Percentiles rank a stretch among this genome's conserved stretches.
Evolutionary conservation across 2,329 filamentous ascomycete species (phyloP).

Genomic region (Colletotrichum scovillei): DNA sequence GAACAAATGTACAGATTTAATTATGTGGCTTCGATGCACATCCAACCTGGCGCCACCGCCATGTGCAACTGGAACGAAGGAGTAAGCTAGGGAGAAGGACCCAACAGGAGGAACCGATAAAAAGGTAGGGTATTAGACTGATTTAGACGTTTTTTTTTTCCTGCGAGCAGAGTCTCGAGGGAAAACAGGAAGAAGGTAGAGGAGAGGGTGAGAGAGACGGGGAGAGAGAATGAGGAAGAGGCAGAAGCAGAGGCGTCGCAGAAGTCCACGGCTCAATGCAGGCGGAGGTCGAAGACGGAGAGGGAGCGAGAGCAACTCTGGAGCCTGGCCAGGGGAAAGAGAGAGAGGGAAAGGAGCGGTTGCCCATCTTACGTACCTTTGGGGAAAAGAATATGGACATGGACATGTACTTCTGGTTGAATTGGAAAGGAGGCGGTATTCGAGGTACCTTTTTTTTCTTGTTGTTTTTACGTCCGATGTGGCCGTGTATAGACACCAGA

Average conservation of each 20-base stretch:
- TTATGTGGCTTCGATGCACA: constrained; percentile 35
- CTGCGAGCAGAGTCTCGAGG: not conserved
- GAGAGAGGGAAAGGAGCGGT: no score
- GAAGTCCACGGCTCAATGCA: not conserved
- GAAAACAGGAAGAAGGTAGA: not conserved
- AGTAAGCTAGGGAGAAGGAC: constrained; percentile 15
- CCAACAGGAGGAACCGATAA: not conserved
- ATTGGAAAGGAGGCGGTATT: not conserved
- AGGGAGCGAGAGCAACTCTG: not conserved
- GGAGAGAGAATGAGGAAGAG: not conserved
- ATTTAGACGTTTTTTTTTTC: not conserved
- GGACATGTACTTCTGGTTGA: not conserved
- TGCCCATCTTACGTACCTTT: no score
- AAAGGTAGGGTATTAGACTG: not conserved
- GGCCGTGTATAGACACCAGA: not conserved
- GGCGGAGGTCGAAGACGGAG: not conserved
- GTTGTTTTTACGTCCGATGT: not conserved
- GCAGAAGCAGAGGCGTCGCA: not conserved
- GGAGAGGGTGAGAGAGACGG: not conserved
- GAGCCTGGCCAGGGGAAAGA: not conserved
- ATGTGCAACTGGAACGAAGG: constrained; percentile 31
- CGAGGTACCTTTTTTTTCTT: not conserved
- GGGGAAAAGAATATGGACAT: not conserved
- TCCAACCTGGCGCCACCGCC: constrained; percentile 23
- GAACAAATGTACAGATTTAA: constrained; percentile 29